Evolutionary conservation across 495 filamentous ascomycete species (phyloP).

Genomic region (Achaetomiella virescens): DNA sequence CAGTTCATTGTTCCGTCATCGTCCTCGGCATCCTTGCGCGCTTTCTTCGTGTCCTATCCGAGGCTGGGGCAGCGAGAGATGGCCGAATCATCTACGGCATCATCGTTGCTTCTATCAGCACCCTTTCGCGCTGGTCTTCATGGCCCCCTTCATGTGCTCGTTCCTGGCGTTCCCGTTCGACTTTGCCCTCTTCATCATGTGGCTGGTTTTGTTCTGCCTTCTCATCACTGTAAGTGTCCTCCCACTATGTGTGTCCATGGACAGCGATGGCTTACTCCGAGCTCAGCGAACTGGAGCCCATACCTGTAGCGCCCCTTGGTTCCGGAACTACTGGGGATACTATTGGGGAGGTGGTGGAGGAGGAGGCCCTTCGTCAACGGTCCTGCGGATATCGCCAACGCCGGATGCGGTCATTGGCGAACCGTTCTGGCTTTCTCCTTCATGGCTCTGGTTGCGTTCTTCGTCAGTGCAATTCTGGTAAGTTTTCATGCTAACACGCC

Average conservation of each 20-base stretch:
- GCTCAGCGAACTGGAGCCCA: slow-evolving; percentile 12
- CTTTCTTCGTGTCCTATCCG: slow-evolving; percentile 12
- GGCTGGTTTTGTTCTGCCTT: slow-evolving; percentile 24
- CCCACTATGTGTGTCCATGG: too few species aligned
- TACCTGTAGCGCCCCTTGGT: slow-evolving; percentile 18
- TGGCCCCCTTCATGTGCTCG: slow-evolving; percentile 20
- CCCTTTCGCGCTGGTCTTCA: slow-evolving; percentile 20
- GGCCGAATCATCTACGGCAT: slow-evolving; percentile 21
- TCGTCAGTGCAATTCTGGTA: slow-evolving; percentile 21
- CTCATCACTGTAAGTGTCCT: slow-evolving; percentile 13
- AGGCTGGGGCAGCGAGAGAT: slow-evolving; percentile 8
- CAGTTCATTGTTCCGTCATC: slow-evolving; percentile 23
- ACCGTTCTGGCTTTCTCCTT: slow-evolving; percentile 22
- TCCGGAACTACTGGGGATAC: slow-evolving; percentile 23
- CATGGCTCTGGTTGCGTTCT: slow-evolving; percentile 16
- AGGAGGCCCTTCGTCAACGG: not conserved
- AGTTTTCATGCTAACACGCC: too few species aligned
- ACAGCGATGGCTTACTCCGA: not conserved
- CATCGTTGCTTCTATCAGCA: slow-evolving; percentile 15
- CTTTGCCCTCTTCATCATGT: slow-evolving; percentile 22
- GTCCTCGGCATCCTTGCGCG: slow-evolving; percentile 17
- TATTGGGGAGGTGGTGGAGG: slow-evolving; percentile 23
- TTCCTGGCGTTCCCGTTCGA: slow-evolving; percentile 20
- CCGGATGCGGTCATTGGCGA: slow-evolving; percentile 17
- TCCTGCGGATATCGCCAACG: not conserved